These are phyloP conservation scores for Dothideomycetidae sp. DNA, from an alignment of 2,329 filamentous ascomycete genomes.

Conservation along the genomic window DNA sequence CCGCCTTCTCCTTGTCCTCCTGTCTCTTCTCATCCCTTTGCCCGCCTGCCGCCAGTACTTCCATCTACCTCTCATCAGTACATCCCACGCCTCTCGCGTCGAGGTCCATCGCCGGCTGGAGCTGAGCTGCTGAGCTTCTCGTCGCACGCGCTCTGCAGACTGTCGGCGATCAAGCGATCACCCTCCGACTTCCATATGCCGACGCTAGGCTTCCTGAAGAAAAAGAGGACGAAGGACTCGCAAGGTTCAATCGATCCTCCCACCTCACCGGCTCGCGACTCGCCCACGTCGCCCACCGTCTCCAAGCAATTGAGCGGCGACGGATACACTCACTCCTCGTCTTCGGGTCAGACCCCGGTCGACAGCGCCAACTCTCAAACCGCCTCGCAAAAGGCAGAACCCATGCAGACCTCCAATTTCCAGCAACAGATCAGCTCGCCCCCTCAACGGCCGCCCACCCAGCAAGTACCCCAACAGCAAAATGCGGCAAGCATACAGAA, in stretches of 20 bases:
- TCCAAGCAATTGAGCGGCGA: slow-evolving; percentile 11
- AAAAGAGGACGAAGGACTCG: slow-evolving; percentile 93
- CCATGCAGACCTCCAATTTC: slow-evolving; percentile 27
- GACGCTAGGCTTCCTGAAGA: slow-evolving; percentile 91
- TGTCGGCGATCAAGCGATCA: slow-evolving; percentile 8
- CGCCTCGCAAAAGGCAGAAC: slow-evolving; percentile 21
- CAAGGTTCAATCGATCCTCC: slow-evolving; percentile 36
- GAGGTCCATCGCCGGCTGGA: slow-evolving; percentile 10
- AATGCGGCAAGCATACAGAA: slow-evolving; percentile 72
- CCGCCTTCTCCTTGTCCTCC: slow-evolving; percentile 3
- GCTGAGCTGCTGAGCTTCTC: slow-evolving; percentile 9
- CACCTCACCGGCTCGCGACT: slow-evolving; percentile 30
- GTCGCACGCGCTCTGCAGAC: slow-evolving; percentile 1
- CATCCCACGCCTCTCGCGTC: background rate
- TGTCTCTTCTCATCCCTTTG: slow-evolving; percentile 6
- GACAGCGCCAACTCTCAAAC: slow-evolving; percentile 26
- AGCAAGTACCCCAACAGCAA: slow-evolving; percentile 33
- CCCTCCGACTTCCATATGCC: slow-evolving; percentile 49
- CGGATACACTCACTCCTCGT: slow-evolving; percentile 19
- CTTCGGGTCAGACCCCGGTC: slow-evolving; percentile 19
- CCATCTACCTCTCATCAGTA: no score
- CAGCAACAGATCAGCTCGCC: slow-evolving; percentile 17
- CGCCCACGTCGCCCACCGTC: slow-evolving; percentile 48
- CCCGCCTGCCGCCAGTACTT: no score
- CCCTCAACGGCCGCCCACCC: slow-evolving; percentile 13